phyloP scores from a whole-genome alignment of 106 monocot genomes.

The Gastrodia elata region DNA sequence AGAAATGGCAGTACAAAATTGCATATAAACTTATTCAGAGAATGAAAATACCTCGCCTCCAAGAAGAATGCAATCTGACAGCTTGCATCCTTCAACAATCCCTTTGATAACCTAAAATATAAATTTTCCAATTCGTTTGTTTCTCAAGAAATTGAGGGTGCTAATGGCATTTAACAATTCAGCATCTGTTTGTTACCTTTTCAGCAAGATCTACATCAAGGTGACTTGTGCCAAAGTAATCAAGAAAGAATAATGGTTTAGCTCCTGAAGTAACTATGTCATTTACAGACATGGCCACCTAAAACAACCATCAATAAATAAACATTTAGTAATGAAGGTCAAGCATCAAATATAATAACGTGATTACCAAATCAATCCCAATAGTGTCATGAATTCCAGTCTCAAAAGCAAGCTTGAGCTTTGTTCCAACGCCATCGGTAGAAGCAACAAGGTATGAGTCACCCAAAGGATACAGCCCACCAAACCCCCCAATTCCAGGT shows the following conservation, averaged over 20 bases:
- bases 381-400: slow-evolving; percentile 92
- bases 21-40: not conserved
- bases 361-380: slow-evolving; percentile 83
- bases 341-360: not conserved
- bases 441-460: slow-evolving; percentile 95
- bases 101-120: slow-evolving; percentile 72
- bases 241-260: slow-evolving; percentile 88
- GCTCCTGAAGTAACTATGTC: slow-evolving; percentile 98
- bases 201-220: slow-evolving; percentile 98
- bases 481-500: slow-evolving; percentile 76
- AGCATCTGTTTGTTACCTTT: slow-evolving; percentile 31
- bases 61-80: slow-evolving; percentile 79
- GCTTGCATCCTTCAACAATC: slow-evolving; percentile 88
- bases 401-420: slow-evolving; percentile 97
- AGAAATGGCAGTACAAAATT: not conserved
- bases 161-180: not conserved
- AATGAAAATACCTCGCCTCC: slow-evolving; percentile 76
- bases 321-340: not conserved
- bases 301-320: not conserved
- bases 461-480: slow-evolving; percentile 72
- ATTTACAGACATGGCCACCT: slow-evolving; percentile 99
- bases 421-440: slow-evolving; percentile 96
- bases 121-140: not conserved
- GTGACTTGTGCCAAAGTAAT: slow-evolving; percentile 84
- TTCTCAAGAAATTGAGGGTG: not conserved